phyloP scores from a whole-genome alignment of 2,329 filamentous ascomycete species.

The Monascus ruber region DNA sequence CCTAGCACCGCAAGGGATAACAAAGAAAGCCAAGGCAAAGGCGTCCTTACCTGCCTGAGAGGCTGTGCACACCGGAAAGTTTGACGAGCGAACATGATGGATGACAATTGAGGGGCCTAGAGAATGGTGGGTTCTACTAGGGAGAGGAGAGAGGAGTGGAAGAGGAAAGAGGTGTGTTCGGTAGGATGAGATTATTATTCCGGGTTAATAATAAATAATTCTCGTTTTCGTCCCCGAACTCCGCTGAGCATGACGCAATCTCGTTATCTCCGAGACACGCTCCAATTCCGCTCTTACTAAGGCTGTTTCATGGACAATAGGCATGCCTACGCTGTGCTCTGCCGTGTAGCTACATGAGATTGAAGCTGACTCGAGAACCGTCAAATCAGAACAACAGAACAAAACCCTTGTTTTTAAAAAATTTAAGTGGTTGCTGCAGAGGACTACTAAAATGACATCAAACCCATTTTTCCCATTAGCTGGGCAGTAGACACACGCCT shows the following conservation, averaged over 20 bases:
- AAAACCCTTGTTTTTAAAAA: conserved; percentile 28
- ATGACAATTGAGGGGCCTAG: conserved; percentile 3
- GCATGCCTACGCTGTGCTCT: too few species aligned
- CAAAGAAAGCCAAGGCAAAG: not conserved
- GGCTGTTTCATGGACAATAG: too few species aligned
- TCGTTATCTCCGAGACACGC: too few species aligned
- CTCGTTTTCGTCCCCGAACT: too few species aligned
- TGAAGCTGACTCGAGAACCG: too few species aligned
- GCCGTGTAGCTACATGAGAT: too few species aligned
- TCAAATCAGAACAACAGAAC: conserved; percentile 6
- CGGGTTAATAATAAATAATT: too few species aligned
- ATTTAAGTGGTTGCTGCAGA: conserved; percentile 28
- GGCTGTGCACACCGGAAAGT: conserved; percentile 54
- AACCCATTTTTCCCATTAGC: conserved; percentile 24
- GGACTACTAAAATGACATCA: conserved; percentile 27
- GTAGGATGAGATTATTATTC: too few species aligned
- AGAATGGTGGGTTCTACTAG: conserved; percentile 1
- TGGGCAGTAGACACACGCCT: conserved; percentile 25
- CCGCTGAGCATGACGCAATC: too few species aligned
- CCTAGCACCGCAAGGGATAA: too few species aligned
- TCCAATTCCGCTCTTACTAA: too few species aligned
- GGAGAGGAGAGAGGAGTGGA: conserved; percentile 4
- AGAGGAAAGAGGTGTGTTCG: conserved; percentile 3
- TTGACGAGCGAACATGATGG: conserved; percentile 57
- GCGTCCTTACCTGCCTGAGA: conserved; percentile 48